These are phyloP conservation scores for Colletotrichum gigasporum DNA, from an alignment of 2,329 filamentous ascomycete species.

Conservation along the genomic window DNA sequence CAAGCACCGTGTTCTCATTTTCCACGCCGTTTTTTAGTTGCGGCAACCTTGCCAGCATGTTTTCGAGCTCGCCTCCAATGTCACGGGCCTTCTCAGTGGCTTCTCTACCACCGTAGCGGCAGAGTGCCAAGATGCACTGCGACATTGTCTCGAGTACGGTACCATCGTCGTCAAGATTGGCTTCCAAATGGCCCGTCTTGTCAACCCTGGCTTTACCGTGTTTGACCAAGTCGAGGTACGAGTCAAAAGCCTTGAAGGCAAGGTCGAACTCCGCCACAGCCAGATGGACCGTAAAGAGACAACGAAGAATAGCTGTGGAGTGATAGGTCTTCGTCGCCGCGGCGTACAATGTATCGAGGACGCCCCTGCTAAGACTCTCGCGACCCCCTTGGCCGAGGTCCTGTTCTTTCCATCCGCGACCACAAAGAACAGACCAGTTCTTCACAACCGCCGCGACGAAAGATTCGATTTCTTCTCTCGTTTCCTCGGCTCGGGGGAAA, in stretches of 20 bases:
- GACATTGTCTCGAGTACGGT: conserved; percentile 81
- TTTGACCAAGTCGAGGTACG: conserved; percentile 88
- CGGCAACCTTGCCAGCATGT: conserved; percentile 74
- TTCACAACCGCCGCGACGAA: conserved; percentile 83
- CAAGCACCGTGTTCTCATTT: conserved; percentile 40
- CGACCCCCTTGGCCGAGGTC: conserved; percentile 87
- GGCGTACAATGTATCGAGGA: conserved; percentile 89
- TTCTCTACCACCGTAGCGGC: conserved; percentile 78
- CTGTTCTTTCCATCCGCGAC: conserved; percentile 80
- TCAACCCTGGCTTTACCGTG: conserved; percentile 85
- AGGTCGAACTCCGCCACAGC: conserved; percentile 91
- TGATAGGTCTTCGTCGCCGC: conserved; percentile 95
- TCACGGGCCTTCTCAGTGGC: conserved; percentile 83
- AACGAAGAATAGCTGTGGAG: conserved; percentile 86
- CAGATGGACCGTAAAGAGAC: conserved; percentile 88
- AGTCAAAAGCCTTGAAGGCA: conserved; percentile 89
- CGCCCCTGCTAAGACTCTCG: conserved; percentile 75
- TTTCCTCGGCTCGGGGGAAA: conserved; percentile 86
- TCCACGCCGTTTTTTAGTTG: conserved; percentile 41
- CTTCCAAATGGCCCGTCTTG: conserved; percentile 77
- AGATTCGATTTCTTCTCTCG: conserved; percentile 80
- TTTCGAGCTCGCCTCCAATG: conserved; percentile 76
- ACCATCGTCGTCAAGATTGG: conserved; percentile 80
- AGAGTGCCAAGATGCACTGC: conserved; percentile 82
- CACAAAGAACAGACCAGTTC: conserved; percentile 88